Evolutionary conservation across 1,284 basidiomycete species (phyloP).

Genomic region (Pisolithus thermaeus): DNA sequence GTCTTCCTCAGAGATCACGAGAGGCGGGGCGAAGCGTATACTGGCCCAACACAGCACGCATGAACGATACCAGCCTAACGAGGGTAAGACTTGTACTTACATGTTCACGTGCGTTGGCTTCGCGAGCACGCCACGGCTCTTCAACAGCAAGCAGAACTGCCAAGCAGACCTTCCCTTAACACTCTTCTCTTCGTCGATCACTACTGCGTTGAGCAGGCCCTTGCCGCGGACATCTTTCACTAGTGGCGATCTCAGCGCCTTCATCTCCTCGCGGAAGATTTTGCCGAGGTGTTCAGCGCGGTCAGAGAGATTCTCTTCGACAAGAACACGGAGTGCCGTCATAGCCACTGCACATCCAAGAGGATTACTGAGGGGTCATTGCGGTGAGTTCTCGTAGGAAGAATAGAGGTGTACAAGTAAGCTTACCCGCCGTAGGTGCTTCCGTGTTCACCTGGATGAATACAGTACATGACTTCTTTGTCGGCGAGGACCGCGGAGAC

Average conservation of each 20-base stretch:
- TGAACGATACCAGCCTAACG: slow-evolving; percentile 2
- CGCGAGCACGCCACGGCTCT: slow-evolving; percentile 85
- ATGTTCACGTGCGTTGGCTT: slow-evolving; percentile 97
- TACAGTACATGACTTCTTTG: slow-evolving; percentile 89
- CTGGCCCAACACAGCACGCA: slow-evolving; percentile 32
- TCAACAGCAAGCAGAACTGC: slow-evolving; percentile 93
- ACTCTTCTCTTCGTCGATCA: slow-evolving; percentile 84
- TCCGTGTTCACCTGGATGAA: slow-evolving; percentile 97
- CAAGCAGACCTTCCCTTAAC: slow-evolving; percentile 81
- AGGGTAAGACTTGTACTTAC: slow-evolving; percentile 40
- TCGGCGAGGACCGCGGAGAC: slow-evolving; percentile 93
- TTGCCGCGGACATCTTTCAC: slow-evolving; percentile 75
- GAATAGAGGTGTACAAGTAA: neutral
- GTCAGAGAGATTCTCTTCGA: slow-evolving; percentile 79
- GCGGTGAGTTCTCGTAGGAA: neutral
- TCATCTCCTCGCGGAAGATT: slow-evolving; percentile 70
- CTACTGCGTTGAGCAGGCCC: slow-evolving; percentile 90
- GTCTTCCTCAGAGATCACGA: slow-evolving; percentile 88
- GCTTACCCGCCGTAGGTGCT: slow-evolving; percentile 87
- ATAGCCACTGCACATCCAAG: slow-evolving; percentile 93
- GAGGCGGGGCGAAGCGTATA: slow-evolving; percentile 92
- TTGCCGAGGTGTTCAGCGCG: slow-evolving; percentile 79
- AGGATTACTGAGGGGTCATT: slow-evolving; percentile 65
- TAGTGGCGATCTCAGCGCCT: slow-evolving; percentile 61
- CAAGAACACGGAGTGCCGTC: slow-evolving; percentile 84